phyloP scores from a whole-genome alignment of 768 basidiomycete genomes.

The Russula sp. region DNA sequence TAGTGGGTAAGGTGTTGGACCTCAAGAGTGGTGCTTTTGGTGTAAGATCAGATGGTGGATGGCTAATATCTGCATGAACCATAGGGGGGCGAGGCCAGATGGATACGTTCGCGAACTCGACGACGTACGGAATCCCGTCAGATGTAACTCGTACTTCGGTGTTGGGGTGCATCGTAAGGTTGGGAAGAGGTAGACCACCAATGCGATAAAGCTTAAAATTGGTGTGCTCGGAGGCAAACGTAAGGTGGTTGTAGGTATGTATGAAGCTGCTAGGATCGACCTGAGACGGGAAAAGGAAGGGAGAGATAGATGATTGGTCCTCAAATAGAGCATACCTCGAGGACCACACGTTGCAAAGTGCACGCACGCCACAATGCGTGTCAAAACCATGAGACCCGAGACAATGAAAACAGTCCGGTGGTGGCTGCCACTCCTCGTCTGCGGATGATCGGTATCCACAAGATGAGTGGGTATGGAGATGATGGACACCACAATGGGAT shows the following conservation, averaged over 20 bases:
- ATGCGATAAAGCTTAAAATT: conserved; percentile 13
- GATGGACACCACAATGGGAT: background rate
- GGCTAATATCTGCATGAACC: background rate
- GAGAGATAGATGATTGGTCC: background rate
- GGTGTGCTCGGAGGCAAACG: conserved; percentile 6
- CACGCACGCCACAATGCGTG: background rate
- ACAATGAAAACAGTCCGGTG: background rate
- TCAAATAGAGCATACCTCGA: conserved; percentile 15
- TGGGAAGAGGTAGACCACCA: background rate
- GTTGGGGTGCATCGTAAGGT: conserved; percentile 21
- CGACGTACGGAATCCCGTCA: conserved; percentile 31
- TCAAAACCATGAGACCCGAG: background rate
- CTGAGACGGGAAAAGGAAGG: conserved; percentile 4
- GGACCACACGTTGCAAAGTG: conserved; percentile 14
- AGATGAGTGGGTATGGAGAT: background rate
- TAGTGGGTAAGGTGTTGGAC: conserved; percentile 17
- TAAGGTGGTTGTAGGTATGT: conserved; percentile 4
- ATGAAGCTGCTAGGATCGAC: conserved; percentile 5
- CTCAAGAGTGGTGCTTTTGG: conserved; percentile 6
- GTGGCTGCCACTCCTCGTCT: background rate
- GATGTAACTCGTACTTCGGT: conserved; percentile 28
- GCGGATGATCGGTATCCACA: background rate
- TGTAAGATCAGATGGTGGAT: background rate
- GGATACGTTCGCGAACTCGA: conserved; percentile 31
- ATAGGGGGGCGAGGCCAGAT: conserved; percentile 24